Conservation (phyloP, 2,329 filamentous ascomycete genomes). For the Ophiocordyceps camponoti-rufipedis region DNA sequence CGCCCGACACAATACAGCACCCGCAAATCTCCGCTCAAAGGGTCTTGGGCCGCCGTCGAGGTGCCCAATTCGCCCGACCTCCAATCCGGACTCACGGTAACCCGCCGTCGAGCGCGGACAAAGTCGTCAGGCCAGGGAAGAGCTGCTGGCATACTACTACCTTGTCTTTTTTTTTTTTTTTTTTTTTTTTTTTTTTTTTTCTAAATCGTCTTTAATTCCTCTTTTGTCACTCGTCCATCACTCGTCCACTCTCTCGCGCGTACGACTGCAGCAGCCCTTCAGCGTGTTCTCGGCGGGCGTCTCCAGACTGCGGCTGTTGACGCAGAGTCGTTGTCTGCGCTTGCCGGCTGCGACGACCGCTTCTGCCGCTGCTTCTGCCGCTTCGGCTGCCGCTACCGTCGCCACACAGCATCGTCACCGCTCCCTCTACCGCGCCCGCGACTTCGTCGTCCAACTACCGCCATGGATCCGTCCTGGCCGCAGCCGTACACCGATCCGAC, state of each 20-base stretch:
- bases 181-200: too few species aligned
- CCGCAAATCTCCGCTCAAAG: slow-evolving; percentile 3
- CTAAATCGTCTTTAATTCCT: too few species aligned
- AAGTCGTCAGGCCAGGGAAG: not conserved
- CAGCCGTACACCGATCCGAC: slow-evolving; percentile 48
- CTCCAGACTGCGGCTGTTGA: too few species aligned
- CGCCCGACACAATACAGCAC: slow-evolving; percentile 1
- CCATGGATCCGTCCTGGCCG: slow-evolving; percentile 44
- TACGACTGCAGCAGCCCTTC: too few species aligned
- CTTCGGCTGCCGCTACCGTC: slow-evolving; percentile 2
- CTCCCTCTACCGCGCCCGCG: not conserved
- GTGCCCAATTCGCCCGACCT: slow-evolving; percentile 6
- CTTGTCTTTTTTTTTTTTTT: too few species aligned
- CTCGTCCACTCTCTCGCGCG: too few species aligned
- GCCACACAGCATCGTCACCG: not conserved
- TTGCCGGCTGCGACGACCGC: not conserved
- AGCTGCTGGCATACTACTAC: not conserved
- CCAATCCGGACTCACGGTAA: not conserved
- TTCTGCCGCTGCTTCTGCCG: slow-evolving; percentile 1
- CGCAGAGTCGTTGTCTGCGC: not conserved
- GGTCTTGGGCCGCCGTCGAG: slow-evolving; percentile 6
- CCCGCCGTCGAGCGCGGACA: not conserved
- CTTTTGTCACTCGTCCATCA: too few species aligned
- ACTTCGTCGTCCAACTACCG: not conserved
- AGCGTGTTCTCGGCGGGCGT: too few species aligned